phyloP scores from a whole-genome alignment of 2,329 filamentous ascomycete species.

The Trichoderma polysporum region DNA sequence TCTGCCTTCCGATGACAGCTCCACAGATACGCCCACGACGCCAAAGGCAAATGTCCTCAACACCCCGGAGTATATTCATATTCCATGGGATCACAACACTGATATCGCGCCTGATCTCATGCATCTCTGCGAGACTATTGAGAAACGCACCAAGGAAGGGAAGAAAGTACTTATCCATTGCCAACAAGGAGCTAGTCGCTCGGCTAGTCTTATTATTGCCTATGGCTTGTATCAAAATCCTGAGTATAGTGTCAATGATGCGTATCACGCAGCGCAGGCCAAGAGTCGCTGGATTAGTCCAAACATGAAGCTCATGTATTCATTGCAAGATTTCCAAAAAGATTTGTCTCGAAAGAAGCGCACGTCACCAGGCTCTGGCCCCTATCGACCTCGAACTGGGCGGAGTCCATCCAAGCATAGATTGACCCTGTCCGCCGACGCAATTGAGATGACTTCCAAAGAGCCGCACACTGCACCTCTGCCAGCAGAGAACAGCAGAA shows the following conservation, averaged over 20 bases:
- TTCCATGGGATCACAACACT: slow-evolving; percentile 86
- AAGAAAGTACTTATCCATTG: slow-evolving; percentile 83
- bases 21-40: slow-evolving; percentile 50
- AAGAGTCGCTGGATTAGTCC: slow-evolving; percentile 86
- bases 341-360: slow-evolving; percentile 56
- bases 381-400: slow-evolving; percentile 50
- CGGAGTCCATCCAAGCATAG: slow-evolving; percentile 61
- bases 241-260: slow-evolving; percentile 74
- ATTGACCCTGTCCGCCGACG: slow-evolving; percentile 59
- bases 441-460: slow-evolving; percentile 51
- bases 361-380: slow-evolving; percentile 40
- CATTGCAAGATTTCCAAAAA: slow-evolving; percentile 77
- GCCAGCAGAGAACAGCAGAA: slow-evolving; percentile 52
- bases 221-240: slow-evolving; percentile 81
- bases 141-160: slow-evolving; percentile 67
- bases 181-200: slow-evolving; percentile 82
- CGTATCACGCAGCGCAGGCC: slow-evolving; percentile 76
- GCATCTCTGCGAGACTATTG: slow-evolving; percentile 72
- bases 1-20: slow-evolving; percentile 39
- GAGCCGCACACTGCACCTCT: slow-evolving; percentile 63
- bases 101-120: slow-evolving; percentile 78
- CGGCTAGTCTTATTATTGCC: slow-evolving; percentile 81
- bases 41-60: slow-evolving; percentile 53
- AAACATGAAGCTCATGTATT: slow-evolving; percentile 91
- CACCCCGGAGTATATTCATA: slow-evolving; percentile 79